Base-by-base conservation (phyloP, 2,329 filamentous ascomycete species). In the Stylonectria norvegica region DNA sequence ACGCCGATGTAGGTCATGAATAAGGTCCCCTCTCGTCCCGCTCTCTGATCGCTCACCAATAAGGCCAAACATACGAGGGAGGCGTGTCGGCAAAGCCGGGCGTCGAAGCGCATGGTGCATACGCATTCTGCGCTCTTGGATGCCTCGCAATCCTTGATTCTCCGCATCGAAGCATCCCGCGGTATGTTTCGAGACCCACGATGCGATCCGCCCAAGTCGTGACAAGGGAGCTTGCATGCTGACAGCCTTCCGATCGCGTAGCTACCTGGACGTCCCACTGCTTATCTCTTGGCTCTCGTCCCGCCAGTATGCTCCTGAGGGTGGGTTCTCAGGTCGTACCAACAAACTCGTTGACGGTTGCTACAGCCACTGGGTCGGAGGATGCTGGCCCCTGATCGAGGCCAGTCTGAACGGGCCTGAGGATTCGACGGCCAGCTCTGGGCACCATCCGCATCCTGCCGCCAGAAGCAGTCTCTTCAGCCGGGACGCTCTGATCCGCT, bases 321-420 rank as follows among this genome's bases (percentile, higher is more conserved):
- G 90, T 49, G 93, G 93, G 23, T 90, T 95, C 60, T 86, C 88
- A 28, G 93, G 93, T 46, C 85, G 93, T 53, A 95, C 91, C 19
- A 97, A 97, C 73, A 98, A 98, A 69, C 76, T 98, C 20, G 93
- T 97, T 20, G 93, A 98, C 64, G 93, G 91, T 32, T 98, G 93
- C 69, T 98, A 98, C 70, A 95, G 88, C 62, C 91, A 96, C 66
- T 98, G 93, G 93, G 85, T 95, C 22, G 93, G 93, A 39, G 86
- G 86, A 39, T 97, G 90, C 69, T 98, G 90, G 88, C 85, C 91
- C 32, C 68, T 98, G 50, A 73, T 97, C 52, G 86, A 96, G 69
- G 87, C 88, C 42, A 83, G 83, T 39, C 68, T 93, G 42, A 76
- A 77, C 51, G 78, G 76, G 19, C 70, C 72, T 40, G 65, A 53